Evolutionary conservation across 2,329 filamentous ascomycete genomes (phyloP).

Genomic region (Tolypocladium capitatum): DNA sequence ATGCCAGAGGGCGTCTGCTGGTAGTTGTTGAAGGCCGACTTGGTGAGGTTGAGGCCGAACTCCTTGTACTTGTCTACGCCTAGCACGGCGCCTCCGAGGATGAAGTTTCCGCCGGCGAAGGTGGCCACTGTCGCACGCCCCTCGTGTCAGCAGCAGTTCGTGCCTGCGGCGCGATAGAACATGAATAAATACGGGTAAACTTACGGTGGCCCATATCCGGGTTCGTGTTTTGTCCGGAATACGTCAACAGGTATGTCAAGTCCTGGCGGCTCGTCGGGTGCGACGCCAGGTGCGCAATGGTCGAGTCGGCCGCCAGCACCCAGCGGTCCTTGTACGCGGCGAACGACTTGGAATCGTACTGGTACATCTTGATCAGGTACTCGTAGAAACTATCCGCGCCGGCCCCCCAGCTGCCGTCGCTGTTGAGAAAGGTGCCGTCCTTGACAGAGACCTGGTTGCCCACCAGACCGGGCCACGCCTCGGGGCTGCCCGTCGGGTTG

Average conservation of each 20-base stretch:
- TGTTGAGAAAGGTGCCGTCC: slow-evolving; percentile 54
- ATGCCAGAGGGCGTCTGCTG: slow-evolving; percentile 53
- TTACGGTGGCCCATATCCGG: slow-evolving; percentile 37
- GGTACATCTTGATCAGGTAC: slow-evolving; percentile 82
- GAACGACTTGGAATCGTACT: slow-evolving; percentile 60
- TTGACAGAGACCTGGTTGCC: slow-evolving; percentile 53
- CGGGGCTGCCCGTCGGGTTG: slow-evolving; percentile 39
- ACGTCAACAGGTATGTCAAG: slow-evolving; percentile 57
- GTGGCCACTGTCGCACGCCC: slow-evolving; percentile 46
- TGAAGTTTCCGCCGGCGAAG: slow-evolving; percentile 76
- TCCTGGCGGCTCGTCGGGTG: slow-evolving; percentile 54
- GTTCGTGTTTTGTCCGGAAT: slow-evolving; percentile 28
- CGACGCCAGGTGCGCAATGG: slow-evolving; percentile 56
- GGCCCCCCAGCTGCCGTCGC: slow-evolving; percentile 61
- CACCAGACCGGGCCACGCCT: slow-evolving; percentile 67
- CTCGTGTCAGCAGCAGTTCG: slow-evolving; percentile 22
- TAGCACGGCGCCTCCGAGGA: slow-evolving; percentile 65
- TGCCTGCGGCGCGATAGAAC: neutral
- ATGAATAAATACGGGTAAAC: slow-evolving; percentile 7
- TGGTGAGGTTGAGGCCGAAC: slow-evolving; percentile 59
- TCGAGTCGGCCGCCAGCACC: slow-evolving; percentile 62
- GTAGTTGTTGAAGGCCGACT: slow-evolving; percentile 66
- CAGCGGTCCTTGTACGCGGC: slow-evolving; percentile 57
- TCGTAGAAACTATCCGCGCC: slow-evolving; percentile 76
- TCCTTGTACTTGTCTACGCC: slow-evolving; percentile 52